Conservation (phyloP, 768 basidiomycete species). For the Naganishia friedmannii region DNA sequence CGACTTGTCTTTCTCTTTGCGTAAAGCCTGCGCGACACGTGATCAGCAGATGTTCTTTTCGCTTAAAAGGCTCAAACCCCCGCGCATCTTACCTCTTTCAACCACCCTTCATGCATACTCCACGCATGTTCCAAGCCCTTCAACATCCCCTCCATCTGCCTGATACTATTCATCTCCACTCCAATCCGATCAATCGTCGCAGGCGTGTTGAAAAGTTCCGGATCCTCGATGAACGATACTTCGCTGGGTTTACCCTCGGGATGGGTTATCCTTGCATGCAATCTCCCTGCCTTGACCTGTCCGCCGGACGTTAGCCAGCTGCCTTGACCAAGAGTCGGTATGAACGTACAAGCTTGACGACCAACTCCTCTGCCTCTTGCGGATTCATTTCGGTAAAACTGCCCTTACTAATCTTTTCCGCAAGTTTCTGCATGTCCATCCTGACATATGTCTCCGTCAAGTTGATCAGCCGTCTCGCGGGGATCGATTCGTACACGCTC, state of each 20-base stretch:
- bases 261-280: slow-evolving; percentile 15
- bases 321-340: neutral
- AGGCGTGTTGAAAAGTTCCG: slow-evolving; percentile 20
- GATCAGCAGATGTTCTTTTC: neutral
- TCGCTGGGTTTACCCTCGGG: neutral
- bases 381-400: neutral
- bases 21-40: neutral
- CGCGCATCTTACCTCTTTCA: slow-evolving; percentile 24
- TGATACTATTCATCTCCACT: neutral
- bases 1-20: neutral
- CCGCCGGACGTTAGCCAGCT: neutral
- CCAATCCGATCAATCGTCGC: slow-evolving; percentile 9
- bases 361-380: slow-evolving; percentile 23
- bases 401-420: slow-evolving; percentile 5
- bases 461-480: slow-evolving; percentile 14
- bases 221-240: slow-evolving; percentile 26
- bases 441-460: slow-evolving; percentile 20
- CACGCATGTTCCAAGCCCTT: slow-evolving; percentile 14
- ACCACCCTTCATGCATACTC: slow-evolving; percentile 28
- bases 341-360: slow-evolving; percentile 16
- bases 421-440: slow-evolving; percentile 14
- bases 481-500: slow-evolving; percentile 15
- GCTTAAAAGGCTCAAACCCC: neutral
- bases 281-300: slow-evolving; percentile 18
- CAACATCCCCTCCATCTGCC: neutral